phyloP scores from a whole-genome alignment of 192 early-diverging fungal genomes.

The Thoreauomyces humboldtii region DNA sequence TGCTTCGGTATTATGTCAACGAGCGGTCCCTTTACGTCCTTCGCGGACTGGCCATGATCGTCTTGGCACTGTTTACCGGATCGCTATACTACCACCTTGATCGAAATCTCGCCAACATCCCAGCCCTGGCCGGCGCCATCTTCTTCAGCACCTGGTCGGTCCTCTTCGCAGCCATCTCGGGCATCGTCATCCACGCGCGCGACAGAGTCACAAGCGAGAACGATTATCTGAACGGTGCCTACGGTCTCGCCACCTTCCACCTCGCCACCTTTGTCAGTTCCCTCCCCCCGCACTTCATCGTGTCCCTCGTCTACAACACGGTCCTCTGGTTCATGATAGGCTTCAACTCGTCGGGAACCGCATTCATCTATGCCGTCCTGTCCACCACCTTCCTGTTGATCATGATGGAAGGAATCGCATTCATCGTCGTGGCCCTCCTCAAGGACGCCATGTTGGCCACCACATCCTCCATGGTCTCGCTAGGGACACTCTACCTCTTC shows the following conservation, averaged over 20 bases:
- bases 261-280: not conserved
- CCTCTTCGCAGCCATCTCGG: not conserved
- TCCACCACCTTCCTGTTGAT: not conserved
- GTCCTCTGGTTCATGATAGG: not conserved
- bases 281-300: not conserved
- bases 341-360: not conserved
- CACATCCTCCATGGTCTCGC: not conserved
- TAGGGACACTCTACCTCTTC: not conserved
- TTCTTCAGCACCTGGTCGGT: conserved; percentile 2
- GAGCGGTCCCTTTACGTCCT: not conserved
- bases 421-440: not conserved
- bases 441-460: not conserved
- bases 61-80: not conserved
- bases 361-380: not conserved
- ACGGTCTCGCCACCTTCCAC: not conserved
- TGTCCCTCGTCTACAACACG: not conserved
- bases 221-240: not conserved
- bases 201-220: not conserved
- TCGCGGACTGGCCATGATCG: not conserved
- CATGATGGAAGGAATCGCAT: not conserved
- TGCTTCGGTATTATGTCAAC: not conserved
- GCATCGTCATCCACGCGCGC: not conserved
- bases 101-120: not conserved
- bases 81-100: not conserved
- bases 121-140: not conserved